Base-by-base conservation (phyloP, 495 filamentous ascomycete species). In the Penicillium goetzii region DNA sequence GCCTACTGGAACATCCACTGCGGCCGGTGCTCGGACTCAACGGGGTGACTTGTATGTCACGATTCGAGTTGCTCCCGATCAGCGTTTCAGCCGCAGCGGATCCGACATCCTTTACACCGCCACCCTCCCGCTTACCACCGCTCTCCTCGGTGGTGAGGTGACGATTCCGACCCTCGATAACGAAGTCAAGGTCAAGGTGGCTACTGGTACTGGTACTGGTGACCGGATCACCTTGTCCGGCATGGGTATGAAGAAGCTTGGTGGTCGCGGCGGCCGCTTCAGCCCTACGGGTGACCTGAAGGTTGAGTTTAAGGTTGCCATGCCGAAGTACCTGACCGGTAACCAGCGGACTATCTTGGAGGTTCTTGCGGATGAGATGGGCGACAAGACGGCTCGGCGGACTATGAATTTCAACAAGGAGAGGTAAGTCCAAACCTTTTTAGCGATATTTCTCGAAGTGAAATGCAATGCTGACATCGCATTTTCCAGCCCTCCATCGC, bases 361-460 rank as follows among this genome's bases (percentile, higher is more conserved):
- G 77, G 92, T 97, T 81, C 84, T 99, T 49, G 95, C 95, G 32
- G 93, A 99, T 68, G 95, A 99, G 80, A 86, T 97, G 83, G 86
- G 85, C 14, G 95, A 99, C 72, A 90, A 92, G 76, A 91, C 85
- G 19, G 95, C 95, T n/a, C 92, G 89, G 74, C 85, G 96, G 47
- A 86, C 95, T 45, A 98, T 98, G 93, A 92, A 87, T 62, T 76
- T 90, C 54, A 79, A 71, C 59, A 79, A 81, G 64, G 75, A 75
- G 23, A 81, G 76, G 80, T 86, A 81, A 69, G 76, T 52, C 7
- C 19, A 30, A 8, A 30, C 11, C 32, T 15, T n/a, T n/a, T n/a
- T n/a, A n/a, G n/a, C n/a, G n/a, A n/a, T n/a, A n/a, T n/a, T n/a
- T n/a, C n/a, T n/a, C n/a, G n/a, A n/a, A n/a, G 17, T 53, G 26